Percentiles rank a stretch among this genome's conserved stretches.
These are phyloP conservation scores for Corylus americana DNA, from an alignment of 306 rosid species.

Conservation along the genomic window DNA sequence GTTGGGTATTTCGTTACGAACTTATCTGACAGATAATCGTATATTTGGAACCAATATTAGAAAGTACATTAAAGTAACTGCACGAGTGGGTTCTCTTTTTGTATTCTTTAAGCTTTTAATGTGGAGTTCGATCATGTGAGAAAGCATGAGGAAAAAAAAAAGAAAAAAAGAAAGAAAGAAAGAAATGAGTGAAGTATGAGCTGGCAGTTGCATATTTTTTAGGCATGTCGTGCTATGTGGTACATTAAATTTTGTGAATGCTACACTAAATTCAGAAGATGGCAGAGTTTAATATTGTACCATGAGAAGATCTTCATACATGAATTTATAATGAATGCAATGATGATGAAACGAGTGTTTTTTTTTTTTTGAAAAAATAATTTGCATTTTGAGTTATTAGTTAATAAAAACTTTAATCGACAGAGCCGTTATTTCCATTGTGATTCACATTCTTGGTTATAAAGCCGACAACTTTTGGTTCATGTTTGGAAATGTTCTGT, in stretches of 20 bases:
- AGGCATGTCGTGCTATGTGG: background rate
- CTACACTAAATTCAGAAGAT: no score
- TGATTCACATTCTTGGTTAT: background rate
- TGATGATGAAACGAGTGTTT: no score
- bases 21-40: background rate
- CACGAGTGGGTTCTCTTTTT: background rate
- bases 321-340: no score
- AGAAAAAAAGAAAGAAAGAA: no score
- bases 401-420: no score
- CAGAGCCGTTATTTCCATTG: no score
- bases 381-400: no score
- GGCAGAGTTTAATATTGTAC: no score
- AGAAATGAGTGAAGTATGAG: background rate
- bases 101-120: background rate
- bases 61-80: background rate
- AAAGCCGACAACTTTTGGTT: background rate
- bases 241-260: background rate
- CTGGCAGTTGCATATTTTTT: background rate
- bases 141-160: no score
- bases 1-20: background rate
- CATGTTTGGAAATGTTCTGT: background rate
- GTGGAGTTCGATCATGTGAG: background rate
- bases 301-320: no score
- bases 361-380: no score
- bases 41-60: background rate